These are phyloP conservation scores for Sphenostylis stenocarpa DNA, from an alignment of 306 rosid species.

Conservation along the genomic window DNA sequence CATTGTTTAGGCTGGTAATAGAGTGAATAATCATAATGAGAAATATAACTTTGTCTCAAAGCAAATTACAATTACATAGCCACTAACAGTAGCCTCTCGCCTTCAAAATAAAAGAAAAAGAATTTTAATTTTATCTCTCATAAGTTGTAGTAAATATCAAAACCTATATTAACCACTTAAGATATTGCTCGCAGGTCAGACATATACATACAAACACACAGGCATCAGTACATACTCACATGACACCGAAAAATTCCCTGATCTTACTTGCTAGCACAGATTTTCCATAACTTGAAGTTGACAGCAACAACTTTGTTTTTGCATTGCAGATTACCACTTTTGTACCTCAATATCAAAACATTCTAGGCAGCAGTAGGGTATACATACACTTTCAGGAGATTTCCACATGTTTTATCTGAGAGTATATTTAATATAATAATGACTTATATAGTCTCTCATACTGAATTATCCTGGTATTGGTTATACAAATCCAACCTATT, in stretches of 20 bases:
- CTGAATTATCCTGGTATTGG: background rate
- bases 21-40: constrained; percentile 1
- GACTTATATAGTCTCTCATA: background rate
- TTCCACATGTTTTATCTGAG: background rate
- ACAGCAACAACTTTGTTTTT: background rate
- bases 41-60: constrained; percentile 7
- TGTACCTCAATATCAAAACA: constrained; percentile 1
- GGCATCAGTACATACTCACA: background rate
- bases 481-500: background rate
- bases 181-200: background rate
- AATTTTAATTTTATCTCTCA: constrained; percentile 9
- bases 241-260: background rate
- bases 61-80: constrained; percentile 10
- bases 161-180: constrained; percentile 1
- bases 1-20: constrained; percentile 27
- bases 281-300: background rate
- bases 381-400: background rate
- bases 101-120: background rate
- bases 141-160: background rate
- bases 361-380: constrained; percentile 5
- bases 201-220: constrained; percentile 5
- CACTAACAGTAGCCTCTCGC: background rate
- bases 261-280: background rate
- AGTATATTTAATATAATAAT: background rate
- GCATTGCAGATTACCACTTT: background rate